phyloP scores from a whole-genome alignment of 1,139 yeast species.

The Yamadazyma trypodendri region DNA sequence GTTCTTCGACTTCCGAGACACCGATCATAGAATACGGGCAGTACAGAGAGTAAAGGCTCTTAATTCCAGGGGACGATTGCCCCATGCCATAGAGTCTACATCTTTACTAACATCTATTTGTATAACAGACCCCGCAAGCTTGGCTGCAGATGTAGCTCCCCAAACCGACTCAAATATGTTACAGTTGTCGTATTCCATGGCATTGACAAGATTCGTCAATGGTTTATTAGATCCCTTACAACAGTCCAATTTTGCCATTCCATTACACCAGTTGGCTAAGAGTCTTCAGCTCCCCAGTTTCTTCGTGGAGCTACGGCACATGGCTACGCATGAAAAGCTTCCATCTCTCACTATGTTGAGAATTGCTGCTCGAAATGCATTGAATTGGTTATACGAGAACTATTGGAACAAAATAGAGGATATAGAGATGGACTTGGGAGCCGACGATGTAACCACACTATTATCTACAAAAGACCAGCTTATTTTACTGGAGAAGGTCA shows the following conservation, averaged over 20 bases:
- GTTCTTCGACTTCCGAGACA: conserved; percentile 47
- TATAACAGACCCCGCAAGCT: conserved; percentile 39
- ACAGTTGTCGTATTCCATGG: conserved; percentile 68
- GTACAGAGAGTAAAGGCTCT: conserved; percentile 48
- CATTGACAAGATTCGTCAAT: conserved; percentile 83
- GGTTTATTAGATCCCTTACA: conserved; percentile 89
- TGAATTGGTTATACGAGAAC: conserved; percentile 70
- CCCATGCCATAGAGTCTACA: conserved; percentile 56
- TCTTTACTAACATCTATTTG: conserved; percentile 56
- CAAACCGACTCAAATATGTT: conserved; percentile 26
- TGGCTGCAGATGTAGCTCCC: not conserved
- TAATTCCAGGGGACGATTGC: conserved; percentile 40
- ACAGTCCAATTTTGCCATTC: conserved; percentile 73
- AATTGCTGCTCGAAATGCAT: conserved; percentile 54
- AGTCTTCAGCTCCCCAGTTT: conserved; percentile 69
- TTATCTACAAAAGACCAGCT: conserved; percentile 17
- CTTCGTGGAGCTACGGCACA: conserved; percentile 89
- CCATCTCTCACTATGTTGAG: conserved; percentile 73
- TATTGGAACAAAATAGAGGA: conserved; percentile 63
- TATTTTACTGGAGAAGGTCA: conserved; percentile 6
- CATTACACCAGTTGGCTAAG: conserved; percentile 73
- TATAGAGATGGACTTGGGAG: conserved; percentile 23
- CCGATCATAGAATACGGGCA: conserved; percentile 30
- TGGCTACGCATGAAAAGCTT: conserved; percentile 84
- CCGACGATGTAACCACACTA: conserved; percentile 17